These are phyloP conservation scores for Hericium erinaceus DNA, from an alignment of 768 basidiomycete species.

Conservation along the genomic window DNA sequence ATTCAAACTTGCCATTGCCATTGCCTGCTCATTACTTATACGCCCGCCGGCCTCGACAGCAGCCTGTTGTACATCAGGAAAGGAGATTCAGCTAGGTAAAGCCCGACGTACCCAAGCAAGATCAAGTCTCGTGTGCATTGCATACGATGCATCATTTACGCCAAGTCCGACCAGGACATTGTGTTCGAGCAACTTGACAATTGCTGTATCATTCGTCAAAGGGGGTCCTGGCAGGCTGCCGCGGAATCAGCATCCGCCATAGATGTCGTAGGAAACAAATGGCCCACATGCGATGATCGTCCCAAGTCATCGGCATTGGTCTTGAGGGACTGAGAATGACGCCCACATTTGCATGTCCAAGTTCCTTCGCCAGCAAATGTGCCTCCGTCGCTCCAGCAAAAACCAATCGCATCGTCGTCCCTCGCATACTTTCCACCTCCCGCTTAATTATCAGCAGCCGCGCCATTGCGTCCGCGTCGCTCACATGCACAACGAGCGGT, in stretches of 20 bases:
- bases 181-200: constrained; percentile 43
- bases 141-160: constrained; percentile 24
- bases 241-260: neutral
- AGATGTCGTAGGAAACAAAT: neutral
- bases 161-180: constrained; percentile 61
- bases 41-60: constrained; percentile 29
- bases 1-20: constrained; percentile 31
- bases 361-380: constrained; percentile 53
- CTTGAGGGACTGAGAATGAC: constrained; percentile 61
- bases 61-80: constrained; percentile 21
- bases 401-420: constrained; percentile 28
- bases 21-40: constrained; percentile 25
- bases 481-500: constrained; percentile 56
- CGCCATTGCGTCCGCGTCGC: constrained; percentile 71
- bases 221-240: constrained; percentile 63
- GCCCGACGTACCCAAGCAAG: constrained; percentile 25
- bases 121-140: constrained; percentile 28
- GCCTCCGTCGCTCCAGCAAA: constrained; percentile 54
- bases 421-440: constrained; percentile 34
- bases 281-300: constrained; percentile 50
- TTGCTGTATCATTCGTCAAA: constrained; percentile 37
- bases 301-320: constrained; percentile 60
- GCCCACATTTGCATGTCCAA: constrained; percentile 58
- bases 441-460: constrained; percentile 52
- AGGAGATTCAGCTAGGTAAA: neutral